Conservation (phyloP, 768 basidiomycete genomes). For the Basidioascus undulatus region DNA sequence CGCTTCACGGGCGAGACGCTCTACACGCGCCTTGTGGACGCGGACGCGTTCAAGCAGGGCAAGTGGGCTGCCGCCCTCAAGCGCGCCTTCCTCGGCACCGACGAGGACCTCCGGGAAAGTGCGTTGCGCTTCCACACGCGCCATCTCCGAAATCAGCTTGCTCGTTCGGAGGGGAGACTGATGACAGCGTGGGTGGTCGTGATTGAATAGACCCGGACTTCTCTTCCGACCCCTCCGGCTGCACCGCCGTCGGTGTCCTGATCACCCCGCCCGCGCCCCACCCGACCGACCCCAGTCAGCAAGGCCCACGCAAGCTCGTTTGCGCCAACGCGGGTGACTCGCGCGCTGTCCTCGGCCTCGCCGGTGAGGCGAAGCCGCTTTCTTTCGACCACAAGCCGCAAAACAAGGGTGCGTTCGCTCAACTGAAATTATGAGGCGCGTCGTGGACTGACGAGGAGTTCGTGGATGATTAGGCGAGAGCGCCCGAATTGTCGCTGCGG, state of each 20-base stretch:
- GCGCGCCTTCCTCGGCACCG: conserved; percentile 72
- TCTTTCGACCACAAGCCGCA: conserved; percentile 92
- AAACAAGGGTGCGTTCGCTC: conserved; percentile 47
- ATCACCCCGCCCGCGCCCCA: conserved; percentile 27
- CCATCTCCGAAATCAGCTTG: not conserved
- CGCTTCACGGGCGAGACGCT: conserved; percentile 65
- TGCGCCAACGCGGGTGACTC: conserved; percentile 93
- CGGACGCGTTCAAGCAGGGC: conserved; percentile 43
- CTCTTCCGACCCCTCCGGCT: conserved; percentile 78
- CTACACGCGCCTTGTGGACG: conserved; percentile 46
- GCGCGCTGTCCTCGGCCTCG: conserved; percentile 58
- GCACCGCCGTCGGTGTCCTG: conserved; percentile 76
- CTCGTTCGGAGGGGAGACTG: not conserved
- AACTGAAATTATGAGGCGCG: no score
- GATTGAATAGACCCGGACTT: conserved; percentile 47
- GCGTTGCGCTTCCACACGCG: conserved; percentile 4
- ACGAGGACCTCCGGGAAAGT: conserved; percentile 80
- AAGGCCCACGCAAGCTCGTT: no score
- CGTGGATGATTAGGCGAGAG: conserved; percentile 36
- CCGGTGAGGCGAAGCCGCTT: conserved; percentile 64
- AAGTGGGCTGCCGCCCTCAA: conserved; percentile 59
- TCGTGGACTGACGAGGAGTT: conserved; percentile 5
- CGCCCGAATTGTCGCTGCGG: conserved; percentile 62
- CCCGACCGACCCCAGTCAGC: not conserved
- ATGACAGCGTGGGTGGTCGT: not conserved